Evolutionary conservation across 805 yeast species (phyloP).

Genomic region (Lipomyces oligophaga): DNA sequence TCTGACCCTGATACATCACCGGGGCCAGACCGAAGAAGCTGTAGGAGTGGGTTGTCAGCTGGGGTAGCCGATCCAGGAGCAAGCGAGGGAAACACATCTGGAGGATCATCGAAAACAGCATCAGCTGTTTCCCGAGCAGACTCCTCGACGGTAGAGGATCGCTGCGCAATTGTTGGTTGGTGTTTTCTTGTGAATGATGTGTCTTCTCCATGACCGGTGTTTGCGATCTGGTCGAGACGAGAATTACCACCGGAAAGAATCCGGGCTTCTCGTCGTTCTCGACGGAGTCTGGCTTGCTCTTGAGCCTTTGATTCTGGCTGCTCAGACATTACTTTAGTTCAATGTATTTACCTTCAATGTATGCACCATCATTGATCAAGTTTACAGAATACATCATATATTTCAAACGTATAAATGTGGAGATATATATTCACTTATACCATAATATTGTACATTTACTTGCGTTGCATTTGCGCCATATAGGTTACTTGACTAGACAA

Average conservation of each 20-base stretch:
- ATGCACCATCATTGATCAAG: background rate
- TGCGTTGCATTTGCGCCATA: too few species aligned
- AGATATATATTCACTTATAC: too few species aligned
- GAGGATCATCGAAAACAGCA: conserved; percentile 14
- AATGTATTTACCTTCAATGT: background rate
- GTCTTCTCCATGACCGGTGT: conserved; percentile 4
- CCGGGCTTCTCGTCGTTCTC: conserved; percentile 31
- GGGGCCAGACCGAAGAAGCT: too few species aligned
- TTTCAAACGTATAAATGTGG: background rate
- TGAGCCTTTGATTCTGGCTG: conserved; percentile 15
- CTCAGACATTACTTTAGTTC: background rate
- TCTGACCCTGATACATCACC: too few species aligned
- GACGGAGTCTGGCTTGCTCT: conserved; percentile 29
- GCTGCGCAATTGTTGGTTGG: conserved; percentile 6
- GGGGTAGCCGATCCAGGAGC: conserved; percentile 2
- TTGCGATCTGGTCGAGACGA: conserved; percentile 28
- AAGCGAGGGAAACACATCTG: conserved; percentile 8
- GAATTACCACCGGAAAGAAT: conserved; percentile 27
- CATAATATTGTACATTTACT: too few species aligned
- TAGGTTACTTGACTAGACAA: too few species aligned
- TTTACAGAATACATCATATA: background rate
- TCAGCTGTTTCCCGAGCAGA: background rate
- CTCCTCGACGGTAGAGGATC: background rate
- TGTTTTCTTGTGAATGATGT: conserved; percentile 5
- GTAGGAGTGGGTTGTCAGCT: conserved; percentile 20